These are phyloP conservation scores for Apostasia shenzhenica DNA, from an alignment of 106 monocot genomes.

Conservation along the genomic window DNA sequence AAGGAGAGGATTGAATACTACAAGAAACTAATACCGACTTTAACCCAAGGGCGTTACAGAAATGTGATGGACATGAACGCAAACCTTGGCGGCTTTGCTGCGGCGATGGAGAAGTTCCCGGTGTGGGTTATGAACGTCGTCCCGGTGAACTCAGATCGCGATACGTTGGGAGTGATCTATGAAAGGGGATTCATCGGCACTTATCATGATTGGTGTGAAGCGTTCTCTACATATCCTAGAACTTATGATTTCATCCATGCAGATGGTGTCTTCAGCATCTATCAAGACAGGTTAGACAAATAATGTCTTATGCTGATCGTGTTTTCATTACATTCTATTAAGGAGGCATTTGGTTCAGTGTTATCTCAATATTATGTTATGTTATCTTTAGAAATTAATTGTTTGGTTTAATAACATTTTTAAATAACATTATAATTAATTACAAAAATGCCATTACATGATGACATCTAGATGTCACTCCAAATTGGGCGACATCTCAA, in stretches of 20 bases:
- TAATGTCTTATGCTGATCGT: background rate
- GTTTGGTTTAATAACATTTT: too few species aligned
- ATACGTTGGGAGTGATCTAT: conserved; percentile 38
- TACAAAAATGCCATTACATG: too few species aligned
- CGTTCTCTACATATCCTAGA: conserved; percentile 50
- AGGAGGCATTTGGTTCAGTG: too few species aligned
- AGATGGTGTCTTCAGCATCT: conserved; percentile 35
- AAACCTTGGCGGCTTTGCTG: conserved; percentile 44
- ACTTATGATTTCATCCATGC: conserved; percentile 57
- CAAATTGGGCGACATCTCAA: too few species aligned
- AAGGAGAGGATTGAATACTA: conserved; percentile 22
- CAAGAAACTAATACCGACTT: conserved; percentile 23
- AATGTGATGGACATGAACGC: conserved; percentile 66
- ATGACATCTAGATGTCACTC: too few species aligned
- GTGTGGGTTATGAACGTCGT: conserved; percentile 66
- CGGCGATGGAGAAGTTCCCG: conserved; percentile 26
- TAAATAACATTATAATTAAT: too few species aligned
- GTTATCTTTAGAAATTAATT: too few species aligned
- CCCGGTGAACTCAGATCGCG: conserved; percentile 4
- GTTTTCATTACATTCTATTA: background rate
- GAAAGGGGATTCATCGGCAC: conserved; percentile 52
- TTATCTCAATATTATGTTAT: too few species aligned
- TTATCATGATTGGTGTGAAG: conserved; percentile 59
- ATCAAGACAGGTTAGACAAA: conserved; percentile 30
- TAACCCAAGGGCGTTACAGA: conserved; percentile 24